A percentile compares a stretch with the other conserved stretches of the same genome.
Evolutionary conservation across 306 rosid genomes (phyloP).

Genomic region (Vigna reflexopilosa): DNA sequence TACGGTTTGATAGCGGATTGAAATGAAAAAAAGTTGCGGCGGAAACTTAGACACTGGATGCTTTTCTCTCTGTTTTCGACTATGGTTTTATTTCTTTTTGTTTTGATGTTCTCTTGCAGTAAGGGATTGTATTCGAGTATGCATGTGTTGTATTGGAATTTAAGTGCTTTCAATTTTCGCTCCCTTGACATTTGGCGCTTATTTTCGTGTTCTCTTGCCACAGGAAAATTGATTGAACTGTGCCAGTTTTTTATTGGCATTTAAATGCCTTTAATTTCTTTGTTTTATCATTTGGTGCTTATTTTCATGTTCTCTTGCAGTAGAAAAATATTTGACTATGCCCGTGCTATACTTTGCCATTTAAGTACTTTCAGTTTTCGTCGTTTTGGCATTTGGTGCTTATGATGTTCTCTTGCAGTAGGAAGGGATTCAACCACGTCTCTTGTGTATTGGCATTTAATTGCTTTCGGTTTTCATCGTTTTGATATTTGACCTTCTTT

Average conservation of each 20-base stretch:
- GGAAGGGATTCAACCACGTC: neutral
- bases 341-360: neutral
- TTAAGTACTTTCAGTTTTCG: neutral
- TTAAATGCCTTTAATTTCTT: neutral
- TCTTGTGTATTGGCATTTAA: conserved; percentile 17
- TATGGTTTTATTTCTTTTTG: too few relatives aligned
- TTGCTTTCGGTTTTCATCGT: neutral
- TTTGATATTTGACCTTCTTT: neutral
- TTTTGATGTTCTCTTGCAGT: neutral
- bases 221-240: neutral
- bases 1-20: conserved; percentile 28
- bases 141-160: conserved; percentile 2
- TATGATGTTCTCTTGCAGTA: neutral
- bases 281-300: neutral
- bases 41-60: neutral
- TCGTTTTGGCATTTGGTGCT: neutral
- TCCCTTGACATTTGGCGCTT: neutral
- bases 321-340: neutral
- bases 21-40: neutral
- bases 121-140: neutral
- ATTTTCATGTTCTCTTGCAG: neutral
- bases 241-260: too few relatives aligned
- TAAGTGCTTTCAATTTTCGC: neutral
- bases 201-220: neutral
- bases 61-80: neutral